phyloP scores from a whole-genome alignment of 768 basidiomycete species.

The Tulasnella sp. region DNA sequence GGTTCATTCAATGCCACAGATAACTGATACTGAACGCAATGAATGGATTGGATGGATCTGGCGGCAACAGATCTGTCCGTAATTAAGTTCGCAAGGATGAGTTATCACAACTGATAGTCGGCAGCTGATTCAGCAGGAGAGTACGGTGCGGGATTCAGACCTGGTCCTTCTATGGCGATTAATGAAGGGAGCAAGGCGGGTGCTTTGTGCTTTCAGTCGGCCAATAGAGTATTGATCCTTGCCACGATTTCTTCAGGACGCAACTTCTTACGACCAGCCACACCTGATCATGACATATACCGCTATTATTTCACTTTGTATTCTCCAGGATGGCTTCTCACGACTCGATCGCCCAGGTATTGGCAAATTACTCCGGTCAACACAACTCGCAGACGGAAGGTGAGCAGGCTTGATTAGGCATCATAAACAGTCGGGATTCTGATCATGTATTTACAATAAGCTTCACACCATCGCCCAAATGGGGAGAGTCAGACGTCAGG shows the following conservation, averaged over 20 bases:
- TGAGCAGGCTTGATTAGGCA: slow-evolving; percentile 23
- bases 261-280: slow-evolving; percentile 45
- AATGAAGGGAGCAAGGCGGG: slow-evolving; percentile 19
- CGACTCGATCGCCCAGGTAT: slow-evolving; percentile 60
- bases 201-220: slow-evolving; percentile 13
- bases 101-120: too few species aligned
- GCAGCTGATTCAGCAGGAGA: slow-evolving; percentile 36
- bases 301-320: slow-evolving; percentile 68
- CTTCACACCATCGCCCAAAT: slow-evolving; percentile 14
- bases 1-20: slow-evolving; percentile 33
- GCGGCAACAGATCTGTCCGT: slow-evolving; percentile 64
- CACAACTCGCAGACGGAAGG: slow-evolving; percentile 81
- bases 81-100: too few species aligned
- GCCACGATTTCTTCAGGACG: slow-evolving; percentile 13
- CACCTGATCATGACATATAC: slow-evolving; percentile 94
- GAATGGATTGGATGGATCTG: slow-evolving; percentile 81
- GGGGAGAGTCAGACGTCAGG: slow-evolving; percentile 64
- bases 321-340: slow-evolving; percentile 77
- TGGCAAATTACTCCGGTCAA: slow-evolving; percentile 52
- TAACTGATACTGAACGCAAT: slow-evolving; percentile 42
- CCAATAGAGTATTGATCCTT: slow-evolving; percentile 13
- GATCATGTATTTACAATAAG: slow-evolving; percentile 23
- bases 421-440: not conserved
- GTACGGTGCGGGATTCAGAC: slow-evolving; percentile 60
- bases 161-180: slow-evolving; percentile 57